Conservation (phyloP, 441 rosid genomes). For the Francoa sonchifolia region DNA sequence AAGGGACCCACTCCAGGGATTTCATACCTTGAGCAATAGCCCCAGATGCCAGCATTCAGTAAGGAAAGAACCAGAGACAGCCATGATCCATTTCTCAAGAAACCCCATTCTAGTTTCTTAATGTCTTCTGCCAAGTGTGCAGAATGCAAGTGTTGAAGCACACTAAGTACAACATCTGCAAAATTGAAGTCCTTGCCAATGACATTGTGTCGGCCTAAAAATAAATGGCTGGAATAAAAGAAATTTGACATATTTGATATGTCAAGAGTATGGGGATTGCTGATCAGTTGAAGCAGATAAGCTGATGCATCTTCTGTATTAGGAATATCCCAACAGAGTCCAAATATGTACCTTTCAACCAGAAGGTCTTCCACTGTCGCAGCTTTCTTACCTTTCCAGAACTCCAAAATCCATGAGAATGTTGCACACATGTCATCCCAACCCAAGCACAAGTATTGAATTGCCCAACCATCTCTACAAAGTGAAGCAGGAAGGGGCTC, state of each 20-base stretch:
- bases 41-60: constrained; percentile 51
- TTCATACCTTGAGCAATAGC: constrained; percentile 33
- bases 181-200: constrained; percentile 27
- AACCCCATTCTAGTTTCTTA: constrained; percentile 78
- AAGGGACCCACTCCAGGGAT: constrained; percentile 37
- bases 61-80: constrained; percentile 63
- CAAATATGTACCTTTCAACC: constrained; percentile 82
- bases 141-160: constrained; percentile 41
- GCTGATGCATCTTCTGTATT: constrained; percentile 23
- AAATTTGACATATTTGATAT: constrained; percentile 36
- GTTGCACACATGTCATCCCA: constrained; percentile 42
- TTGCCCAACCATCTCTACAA: constrained; percentile 38
- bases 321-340: constrained; percentile 83
- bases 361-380: constrained; percentile 68
- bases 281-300: constrained; percentile 28
- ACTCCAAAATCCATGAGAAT: constrained; percentile 57
- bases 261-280: constrained; percentile 34
- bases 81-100: constrained; percentile 76
- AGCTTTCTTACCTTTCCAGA: constrained; percentile 81
- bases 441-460: constrained; percentile 41
- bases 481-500: constrained; percentile 52
- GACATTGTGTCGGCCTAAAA: constrained; percentile 35
- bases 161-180: constrained; percentile 35
- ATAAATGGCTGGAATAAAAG: constrained; percentile 49
- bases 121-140: constrained; percentile 30